Evolutionary conservation across 2,329 filamentous ascomycete genomes (phyloP).

Genomic region (Dothidotthia symphoricarpi): DNA sequence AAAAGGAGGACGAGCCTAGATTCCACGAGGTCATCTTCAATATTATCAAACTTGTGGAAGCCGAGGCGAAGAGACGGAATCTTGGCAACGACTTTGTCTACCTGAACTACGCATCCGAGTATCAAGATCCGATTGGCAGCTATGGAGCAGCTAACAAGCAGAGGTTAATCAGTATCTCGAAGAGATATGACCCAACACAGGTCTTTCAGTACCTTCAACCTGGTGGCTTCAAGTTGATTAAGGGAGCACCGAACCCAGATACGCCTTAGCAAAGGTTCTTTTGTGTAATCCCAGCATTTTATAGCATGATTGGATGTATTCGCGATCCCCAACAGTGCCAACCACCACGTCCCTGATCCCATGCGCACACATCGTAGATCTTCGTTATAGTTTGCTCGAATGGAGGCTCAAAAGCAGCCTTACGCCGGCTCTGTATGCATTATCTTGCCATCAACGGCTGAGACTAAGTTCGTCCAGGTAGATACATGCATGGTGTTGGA

Average conservation of each 20-base stretch:
- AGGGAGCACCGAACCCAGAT: conserved; percentile 2
- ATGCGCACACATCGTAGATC: too few species aligned
- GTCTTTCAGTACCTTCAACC: conserved; percentile 44
- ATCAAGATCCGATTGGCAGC: conserved; percentile 42
- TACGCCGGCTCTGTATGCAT: too few species aligned
- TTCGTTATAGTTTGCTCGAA: too few species aligned
- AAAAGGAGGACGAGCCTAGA: conserved; percentile 8
- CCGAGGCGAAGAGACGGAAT: conserved; percentile 6
- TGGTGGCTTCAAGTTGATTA: conserved; percentile 42
- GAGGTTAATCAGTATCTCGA: conserved; percentile 31
- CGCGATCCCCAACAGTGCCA: too few species aligned
- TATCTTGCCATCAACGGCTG: too few species aligned
- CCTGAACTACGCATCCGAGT: conserved; percentile 23
- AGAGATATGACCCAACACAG: conserved; percentile 41
- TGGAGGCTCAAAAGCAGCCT: too few species aligned
- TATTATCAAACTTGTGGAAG: conserved; percentile 5
- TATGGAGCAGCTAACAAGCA: conserved; percentile 38
- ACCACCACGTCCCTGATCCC: too few species aligned
- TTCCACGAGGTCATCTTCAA: conserved; percentile 9
- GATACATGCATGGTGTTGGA: too few species aligned
- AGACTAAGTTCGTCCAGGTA: too few species aligned
- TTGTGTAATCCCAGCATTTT: too few species aligned
- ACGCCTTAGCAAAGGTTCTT: background rate
- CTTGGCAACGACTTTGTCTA: conserved; percentile 14
- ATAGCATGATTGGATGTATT: too few species aligned